Base-by-base conservation (phyloP, 2,329 filamentous ascomycete genomes). In the Pseudogymnoascus sp. region DNA sequence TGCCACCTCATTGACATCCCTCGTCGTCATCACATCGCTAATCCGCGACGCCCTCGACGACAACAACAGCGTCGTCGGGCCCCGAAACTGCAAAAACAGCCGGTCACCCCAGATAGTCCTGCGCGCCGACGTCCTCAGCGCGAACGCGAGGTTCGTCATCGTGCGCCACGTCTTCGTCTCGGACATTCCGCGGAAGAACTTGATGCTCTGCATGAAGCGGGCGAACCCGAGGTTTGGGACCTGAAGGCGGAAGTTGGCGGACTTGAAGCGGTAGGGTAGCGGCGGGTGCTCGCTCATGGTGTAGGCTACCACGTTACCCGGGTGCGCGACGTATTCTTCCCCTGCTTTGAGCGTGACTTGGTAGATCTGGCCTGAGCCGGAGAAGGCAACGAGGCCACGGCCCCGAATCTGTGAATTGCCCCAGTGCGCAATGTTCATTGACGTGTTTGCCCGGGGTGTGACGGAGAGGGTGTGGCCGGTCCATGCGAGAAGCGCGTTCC, bases 101-200 rank as follows among this genome's bases (percentile, higher is more conserved):
- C 92, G 77, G 71, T 99, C 94, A 19, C 94, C 94, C 90, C 91
- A 97, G 60, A 99, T 88, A 1, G 89, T 89, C 68, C 89, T 82
- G 62, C 92, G 82, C 39, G 86, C 79, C 75, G 86, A 85, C 0
- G 91, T 96, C 62, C 90, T 83, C 18, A 95, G 65, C 35, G 76
- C 82, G 72, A 88, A 89, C 6, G 88, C 72, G 28, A 83, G 69
- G n/a, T 79, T 79, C 39, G 85, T 80, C 1, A 90, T 65, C 7
- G 81, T 76, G 69, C 86, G 88, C 84, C 91, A 97, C 3, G 83
- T 82, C 12, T 81, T 76, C 3, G 89, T 89, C 63, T 84, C 79
- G 60, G 85, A 82, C 77, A 95, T 83, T 2, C 82, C 82, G 57
- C 80, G 81, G 69, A 94, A 81, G 71, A 94, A 94, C 57, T 86